Percentiles rank a stretch among this genome's conserved stretches.
phyloP scores from a whole-genome alignment of 2,329 filamentous ascomycete species.

The Aspergillus cejpii region DNA sequence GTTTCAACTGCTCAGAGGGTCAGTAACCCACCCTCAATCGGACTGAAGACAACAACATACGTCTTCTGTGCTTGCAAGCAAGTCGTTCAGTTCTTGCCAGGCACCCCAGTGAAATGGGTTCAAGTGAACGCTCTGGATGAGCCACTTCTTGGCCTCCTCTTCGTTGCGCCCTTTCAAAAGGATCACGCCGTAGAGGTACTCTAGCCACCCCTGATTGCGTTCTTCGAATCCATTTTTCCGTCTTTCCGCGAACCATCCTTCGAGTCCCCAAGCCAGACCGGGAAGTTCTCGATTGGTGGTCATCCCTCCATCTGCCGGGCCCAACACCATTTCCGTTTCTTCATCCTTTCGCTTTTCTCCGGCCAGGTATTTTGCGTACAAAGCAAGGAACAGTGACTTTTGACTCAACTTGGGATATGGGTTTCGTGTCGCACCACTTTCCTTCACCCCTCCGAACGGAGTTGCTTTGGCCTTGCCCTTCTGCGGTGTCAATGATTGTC shows the following conservation, averaged over 20 bases:
- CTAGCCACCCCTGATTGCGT: slow-evolving; percentile 82
- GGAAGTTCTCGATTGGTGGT: slow-evolving; percentile 80
- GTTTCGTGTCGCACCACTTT: slow-evolving; percentile 29
- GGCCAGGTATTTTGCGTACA: slow-evolving; percentile 88
- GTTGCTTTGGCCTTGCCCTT: slow-evolving; percentile 58
- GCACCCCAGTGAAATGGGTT: slow-evolving; percentile 97
- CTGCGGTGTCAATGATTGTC: slow-evolving; percentile 38
- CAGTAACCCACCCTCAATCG: slow-evolving; percentile 10
- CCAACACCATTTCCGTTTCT: slow-evolving; percentile 94
- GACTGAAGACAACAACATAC: slow-evolving; percentile 48
- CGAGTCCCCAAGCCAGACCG: slow-evolving; percentile 65
- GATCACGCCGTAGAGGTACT: slow-evolving; percentile 76
- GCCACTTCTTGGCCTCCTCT: slow-evolving; percentile 71
- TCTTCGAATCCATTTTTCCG: slow-evolving; percentile 53
- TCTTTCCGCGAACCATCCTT: slow-evolving; percentile 70
- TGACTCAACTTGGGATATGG: slow-evolving; percentile 61
- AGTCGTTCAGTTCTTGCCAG: slow-evolving; percentile 82
- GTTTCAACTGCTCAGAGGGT: slow-evolving; percentile 54
- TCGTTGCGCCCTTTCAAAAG: slow-evolving; percentile 88
- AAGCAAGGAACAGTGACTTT: slow-evolving; percentile 81
- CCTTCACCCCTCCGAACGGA: slow-evolving; percentile 33
- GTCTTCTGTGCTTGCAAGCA: slow-evolving; percentile 74
- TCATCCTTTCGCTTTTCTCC: slow-evolving; percentile 96
- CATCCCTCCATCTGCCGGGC: slow-evolving; percentile 79
- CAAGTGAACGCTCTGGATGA: slow-evolving; percentile 79